These are phyloP conservation scores for Gyrodon lividus DNA, from an alignment of 768 basidiomycete genomes.

Conservation along the genomic window DNA sequence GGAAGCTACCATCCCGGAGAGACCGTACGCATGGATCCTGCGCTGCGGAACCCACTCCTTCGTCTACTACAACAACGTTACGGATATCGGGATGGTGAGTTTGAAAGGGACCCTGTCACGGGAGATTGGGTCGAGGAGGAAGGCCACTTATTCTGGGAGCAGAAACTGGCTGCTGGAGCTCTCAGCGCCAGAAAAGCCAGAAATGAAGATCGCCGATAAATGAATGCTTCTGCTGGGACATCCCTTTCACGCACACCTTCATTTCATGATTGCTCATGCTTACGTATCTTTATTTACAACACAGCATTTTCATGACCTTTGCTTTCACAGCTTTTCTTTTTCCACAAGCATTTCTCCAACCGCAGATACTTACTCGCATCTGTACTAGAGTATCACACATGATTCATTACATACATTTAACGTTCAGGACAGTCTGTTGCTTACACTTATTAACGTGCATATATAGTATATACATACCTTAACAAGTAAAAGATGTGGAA, in stretches of 20 bases:
- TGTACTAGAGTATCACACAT: background rate
- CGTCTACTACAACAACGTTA: conserved; percentile 70
- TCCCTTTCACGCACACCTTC: background rate
- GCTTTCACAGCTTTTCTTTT: no score
- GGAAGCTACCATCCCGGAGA: conserved; percentile 85
- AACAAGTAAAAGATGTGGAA: no score
- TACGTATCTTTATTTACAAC: background rate
- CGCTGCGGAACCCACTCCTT: conserved; percentile 76
- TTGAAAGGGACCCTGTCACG: conserved; percentile 65
- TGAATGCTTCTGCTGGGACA: background rate
- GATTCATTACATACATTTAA: background rate
- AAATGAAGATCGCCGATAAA: conserved; percentile 39
- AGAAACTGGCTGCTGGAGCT: conserved; percentile 43
- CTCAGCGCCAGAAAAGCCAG: conserved; percentile 36
- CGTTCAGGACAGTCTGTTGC: no score
- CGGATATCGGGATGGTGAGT: conserved; percentile 81
- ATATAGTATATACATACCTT: no score
- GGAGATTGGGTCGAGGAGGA: conserved; percentile 72
- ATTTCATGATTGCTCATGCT: background rate
- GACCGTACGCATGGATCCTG: conserved; percentile 86
- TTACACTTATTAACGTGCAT: no score
- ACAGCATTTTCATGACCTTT: no score
- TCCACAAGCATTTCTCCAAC: background rate
- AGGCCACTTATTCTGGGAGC: conserved; percentile 62
- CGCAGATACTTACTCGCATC: background rate